Base-by-base conservation (phyloP, 2,329 filamentous ascomycete species). In the Diaporthe nobilis region DNA sequence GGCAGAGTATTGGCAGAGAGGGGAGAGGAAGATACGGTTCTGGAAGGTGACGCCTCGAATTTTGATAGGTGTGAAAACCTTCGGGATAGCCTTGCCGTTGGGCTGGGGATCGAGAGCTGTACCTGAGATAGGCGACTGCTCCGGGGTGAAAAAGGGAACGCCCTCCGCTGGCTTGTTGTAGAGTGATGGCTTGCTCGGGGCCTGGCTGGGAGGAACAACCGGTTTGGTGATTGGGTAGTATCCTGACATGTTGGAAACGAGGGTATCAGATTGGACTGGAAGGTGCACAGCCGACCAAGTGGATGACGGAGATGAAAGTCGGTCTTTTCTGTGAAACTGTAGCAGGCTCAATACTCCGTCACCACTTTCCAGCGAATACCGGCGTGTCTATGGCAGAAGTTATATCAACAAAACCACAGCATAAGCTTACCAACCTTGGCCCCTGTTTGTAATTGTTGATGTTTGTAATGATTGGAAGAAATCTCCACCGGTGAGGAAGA, bases 1-100 rank as follows among this genome's bases (percentile, higher is more conserved):
- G n/a, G 83, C 82, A 6, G 85, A 86, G 78, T 85, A 87, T 80
- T 85, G 87, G 83, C 87, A 88, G 85, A 88, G 86, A 15, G 87
- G 87, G 4, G 85, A 84, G 55, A 88, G 84, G 77, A 86, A 83
- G 74, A 87, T 84, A 57, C 87, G 85, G 77, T 88, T 88, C 51
- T 85, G 86, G 63, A 88, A 82, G 8, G 82, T 85, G 44, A 87
- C 79, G 65, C 83, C 82, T 51, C 87, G 83, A 70, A 88, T 84
- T 63, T 81, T 86, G 53, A 89, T 79, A 4, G 87, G 86, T 0
- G 82, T 83, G 80, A 88, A 88, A 37, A 88, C 80, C 53, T 78
- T 81, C 2, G 78, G 78, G 84, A 77, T 76, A 22, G 78, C 72
- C 77, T 86, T 85, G 76, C 86, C 83, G 34, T 74, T 39, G 34